Percentiles rank a stretch among this genome's conserved stretches.
Evolutionary conservation across 1,139 yeast species (phyloP).

Genomic region (Sugiyamaella sp.): DNA sequence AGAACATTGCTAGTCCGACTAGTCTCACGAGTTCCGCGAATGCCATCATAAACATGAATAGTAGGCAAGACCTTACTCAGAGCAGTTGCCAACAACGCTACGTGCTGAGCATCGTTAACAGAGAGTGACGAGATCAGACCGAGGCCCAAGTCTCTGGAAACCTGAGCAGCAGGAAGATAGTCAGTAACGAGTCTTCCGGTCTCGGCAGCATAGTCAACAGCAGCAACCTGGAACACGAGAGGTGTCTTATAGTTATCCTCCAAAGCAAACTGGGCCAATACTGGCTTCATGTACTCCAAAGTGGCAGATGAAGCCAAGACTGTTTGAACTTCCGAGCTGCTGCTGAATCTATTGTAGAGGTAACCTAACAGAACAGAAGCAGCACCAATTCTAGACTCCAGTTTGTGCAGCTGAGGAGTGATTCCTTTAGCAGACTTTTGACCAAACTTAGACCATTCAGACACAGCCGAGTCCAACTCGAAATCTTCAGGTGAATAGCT

Average conservation of each 20-base stretch:
- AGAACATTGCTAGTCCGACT: slow-evolving; percentile 53
- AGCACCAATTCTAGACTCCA: slow-evolving; percentile 86
- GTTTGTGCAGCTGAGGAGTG: slow-evolving; percentile 59
- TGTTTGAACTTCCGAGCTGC: slow-evolving; percentile 36
- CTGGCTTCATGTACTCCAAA: slow-evolving; percentile 66
- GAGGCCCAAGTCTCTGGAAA: slow-evolving; percentile 65
- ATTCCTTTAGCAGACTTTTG: slow-evolving; percentile 57
- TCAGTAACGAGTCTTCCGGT: slow-evolving; percentile 61
- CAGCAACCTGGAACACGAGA: slow-evolving; percentile 72
- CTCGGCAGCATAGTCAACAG: slow-evolving; percentile 64
- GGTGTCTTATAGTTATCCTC: slow-evolving; percentile 34
- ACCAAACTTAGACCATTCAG: slow-evolving; percentile 56
- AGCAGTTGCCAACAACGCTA: slow-evolving; percentile 66
- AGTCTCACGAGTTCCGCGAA: slow-evolving; percentile 62
- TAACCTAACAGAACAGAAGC: slow-evolving; percentile 80
- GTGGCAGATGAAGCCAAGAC: slow-evolving; percentile 72
- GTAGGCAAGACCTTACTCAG: slow-evolving; percentile 65
- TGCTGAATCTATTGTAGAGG: slow-evolving; percentile 43
- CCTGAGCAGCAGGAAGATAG: slow-evolving; percentile 59
- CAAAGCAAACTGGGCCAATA: slow-evolving; percentile 47
- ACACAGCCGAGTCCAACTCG: slow-evolving; percentile 61
- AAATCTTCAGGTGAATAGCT: slow-evolving; percentile 68
- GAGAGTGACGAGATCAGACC: slow-evolving; percentile 73
- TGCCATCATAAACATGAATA: slow-evolving; percentile 78
- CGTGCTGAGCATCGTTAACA: slow-evolving; percentile 54